Evolutionary conservation across 1,284 basidiomycete species (phyloP).

Genomic region (Pseudozyma tsukubaensis): DNA sequence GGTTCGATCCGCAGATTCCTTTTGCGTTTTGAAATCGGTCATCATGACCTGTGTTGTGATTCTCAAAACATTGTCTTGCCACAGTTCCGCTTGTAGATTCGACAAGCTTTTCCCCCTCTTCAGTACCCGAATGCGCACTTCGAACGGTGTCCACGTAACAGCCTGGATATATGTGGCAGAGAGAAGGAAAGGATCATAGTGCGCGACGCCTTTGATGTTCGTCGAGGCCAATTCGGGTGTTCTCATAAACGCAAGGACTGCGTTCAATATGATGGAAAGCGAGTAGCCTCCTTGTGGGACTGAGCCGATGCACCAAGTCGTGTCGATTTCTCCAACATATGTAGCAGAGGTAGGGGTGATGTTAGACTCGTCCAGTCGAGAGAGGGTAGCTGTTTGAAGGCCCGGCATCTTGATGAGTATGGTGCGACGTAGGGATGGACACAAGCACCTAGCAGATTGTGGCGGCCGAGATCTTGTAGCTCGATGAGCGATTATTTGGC

Average conservation of each 20-base stretch:
- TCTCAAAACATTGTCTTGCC: constrained; percentile 23
- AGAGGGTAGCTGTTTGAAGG: constrained; percentile 18
- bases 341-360: constrained; percentile 20
- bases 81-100: constrained; percentile 45
- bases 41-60: constrained; percentile 43
- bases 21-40: constrained; percentile 30
- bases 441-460: no score
- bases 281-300: constrained; percentile 53
- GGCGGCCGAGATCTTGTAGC: no score
- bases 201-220: constrained; percentile 23
- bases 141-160: constrained; percentile 17
- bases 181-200: constrained; percentile 38
- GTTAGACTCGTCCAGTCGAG: constrained; percentile 17
- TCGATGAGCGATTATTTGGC: no score
- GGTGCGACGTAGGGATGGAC: no score
- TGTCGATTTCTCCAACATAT: constrained; percentile 30
- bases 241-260: constrained; percentile 47
- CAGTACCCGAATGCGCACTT: constrained; percentile 18
- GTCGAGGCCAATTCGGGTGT: constrained; percentile 24
- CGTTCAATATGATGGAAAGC: constrained; percentile 43
- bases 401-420: constrained; percentile 21
- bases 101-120: constrained; percentile 43
- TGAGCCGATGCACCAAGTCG: constrained; percentile 47
- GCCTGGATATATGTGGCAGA: constrained; percentile 44
- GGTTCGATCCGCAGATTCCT: constrained; percentile 17